Evolutionary conservation across 495 filamentous ascomycete species (phyloP), one percentile per base, ranked within the genome.

Genomic region (Penicillium robsamsonii): DNA sequence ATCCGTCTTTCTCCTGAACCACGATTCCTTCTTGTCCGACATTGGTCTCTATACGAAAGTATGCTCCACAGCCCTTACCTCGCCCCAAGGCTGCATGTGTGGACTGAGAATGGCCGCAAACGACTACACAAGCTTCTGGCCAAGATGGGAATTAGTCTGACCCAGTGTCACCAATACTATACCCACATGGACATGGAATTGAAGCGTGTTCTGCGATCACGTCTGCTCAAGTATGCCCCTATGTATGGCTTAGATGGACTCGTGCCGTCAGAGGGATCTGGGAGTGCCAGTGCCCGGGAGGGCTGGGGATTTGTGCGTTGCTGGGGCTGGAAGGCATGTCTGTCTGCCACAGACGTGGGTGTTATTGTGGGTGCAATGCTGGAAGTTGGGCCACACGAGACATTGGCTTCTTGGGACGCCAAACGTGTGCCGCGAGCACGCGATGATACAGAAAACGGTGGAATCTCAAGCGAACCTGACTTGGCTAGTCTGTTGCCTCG

Each of bases 141-240:
- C 33, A 98, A 97, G 70, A 98, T 98, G 95, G 94, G 94, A 24
- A 90, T 98, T 61, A 92, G 88, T 70, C 76, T 97, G 30, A 88
- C 83, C 18, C 93, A 97, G 76, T 96, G 92, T 73, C 91, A 90
- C 59, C 92, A 97, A 68, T 92, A 82, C 64, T 98, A 98, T 68
- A 89, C 92, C 2, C 94, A 98, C 71, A 96, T 98, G 91, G 95
- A 98, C 68, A 93, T 97, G 89, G 86, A 94, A 65, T 75, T 98
- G 37, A 98, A 98, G 72, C 86, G 90, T 22, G 89, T 88, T 12
- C 75, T 98, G 22, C 85, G 92, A n/a, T 80, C 87, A 47, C 87
- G 93, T 44, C 77, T 98, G 2, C 79, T 96, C 37, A 92, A 90
- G 57, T 96, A 96, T 62, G 91, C 91, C 0, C 88, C 91, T 2